Evolutionary conservation across 164 flowering plant genomes (phyloP).

Genomic region (Protea cynaroides): DNA sequence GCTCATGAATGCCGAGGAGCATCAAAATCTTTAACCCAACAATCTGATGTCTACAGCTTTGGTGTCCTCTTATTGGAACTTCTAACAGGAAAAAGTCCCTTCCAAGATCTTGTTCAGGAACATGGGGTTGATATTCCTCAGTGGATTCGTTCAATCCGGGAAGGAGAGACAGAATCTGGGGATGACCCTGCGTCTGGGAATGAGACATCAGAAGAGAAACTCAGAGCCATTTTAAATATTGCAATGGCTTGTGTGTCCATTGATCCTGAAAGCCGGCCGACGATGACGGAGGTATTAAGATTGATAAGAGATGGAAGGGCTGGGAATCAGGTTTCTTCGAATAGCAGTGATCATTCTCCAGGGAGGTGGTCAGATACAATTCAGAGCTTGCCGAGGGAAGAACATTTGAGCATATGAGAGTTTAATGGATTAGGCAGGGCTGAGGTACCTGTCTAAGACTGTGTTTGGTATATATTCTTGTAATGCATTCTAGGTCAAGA

Average conservation of each 20-base stretch:
- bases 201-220: slow-evolving; percentile 78
- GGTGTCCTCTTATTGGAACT: slow-evolving; percentile 88
- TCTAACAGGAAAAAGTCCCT: slow-evolving; percentile 85
- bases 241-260: slow-evolving; percentile 67
- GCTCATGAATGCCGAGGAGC: slow-evolving; percentile 77
- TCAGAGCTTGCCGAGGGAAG: slow-evolving; percentile 87
- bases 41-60: slow-evolving; percentile 81
- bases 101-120: slow-evolving; percentile 86
- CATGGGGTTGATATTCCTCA: slow-evolving; percentile 70
- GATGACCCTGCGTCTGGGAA: slow-evolving; percentile 72
- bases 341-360: slow-evolving; percentile 91
- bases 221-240: slow-evolving; percentile 58
- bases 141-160: slow-evolving; percentile 83
- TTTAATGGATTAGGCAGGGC: too few species aligned
- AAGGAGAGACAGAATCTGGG: slow-evolving; percentile 77
- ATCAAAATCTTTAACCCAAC: slow-evolving; percentile 43
- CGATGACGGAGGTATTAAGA: slow-evolving; percentile 66
- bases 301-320: slow-evolving; percentile 78
- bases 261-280: slow-evolving; percentile 54
- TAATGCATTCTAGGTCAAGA: too few species aligned
- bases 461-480: too few species aligned
- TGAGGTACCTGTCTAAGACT: too few species aligned
- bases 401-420: slow-evolving; percentile 64
- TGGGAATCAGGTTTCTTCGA: slow-evolving; percentile 78
- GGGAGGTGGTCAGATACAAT: slow-evolving; percentile 98